Evolutionary conservation across 768 basidiomycete genomes (phyloP), one percentile per base, ranked within the genome.

Genomic region (Tephrocybe sp.): DNA sequence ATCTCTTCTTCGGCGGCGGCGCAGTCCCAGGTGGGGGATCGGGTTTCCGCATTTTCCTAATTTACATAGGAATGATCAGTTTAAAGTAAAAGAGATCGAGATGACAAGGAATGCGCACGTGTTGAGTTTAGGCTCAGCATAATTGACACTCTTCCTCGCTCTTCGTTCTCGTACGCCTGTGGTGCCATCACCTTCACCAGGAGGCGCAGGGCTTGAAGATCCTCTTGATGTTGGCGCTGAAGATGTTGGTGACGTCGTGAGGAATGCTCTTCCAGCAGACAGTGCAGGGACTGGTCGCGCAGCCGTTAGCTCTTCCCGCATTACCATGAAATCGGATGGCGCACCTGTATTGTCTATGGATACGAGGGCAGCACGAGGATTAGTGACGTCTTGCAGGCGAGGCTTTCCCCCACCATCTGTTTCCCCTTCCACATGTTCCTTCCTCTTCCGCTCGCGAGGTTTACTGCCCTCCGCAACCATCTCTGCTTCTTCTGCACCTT

Each of bases 1-100:
- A 63, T 5, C 81, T 73, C 65, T 83, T 82, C 65, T 75, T 79
- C 33, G 63, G 64, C 4, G 60, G 58, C n/a, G 38, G 38, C 17
- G 38, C 38, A 39, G 62, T 60, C 12, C 73, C 70, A 24, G 77
- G 70, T 12, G 66, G 66, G 15, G 79, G 72, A 57, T 89, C 88
- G 9, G 90, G 90, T 68, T 92, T 92, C 39, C 90, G 85, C 90
- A 93, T 92, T 81, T 93, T 93, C 40, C 89, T 91, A 61, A 38
- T 30, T 30, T 12, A 30, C 5, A 30, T 30, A 30, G 28, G 15
- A n/a, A 26, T 6, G 40, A n/a, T n/a, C 37, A 36, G 21, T 45
- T 38, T 43, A 51, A 28, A 17, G 7, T 11, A 15, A 23, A 36
- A n/a, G 10, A 23, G 36, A 45, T 28, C 34, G 12, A 23, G 39